Base-by-base conservation (phyloP, 1,284 basidiomycete genomes). In the Heterobasidion annosum region DNA sequence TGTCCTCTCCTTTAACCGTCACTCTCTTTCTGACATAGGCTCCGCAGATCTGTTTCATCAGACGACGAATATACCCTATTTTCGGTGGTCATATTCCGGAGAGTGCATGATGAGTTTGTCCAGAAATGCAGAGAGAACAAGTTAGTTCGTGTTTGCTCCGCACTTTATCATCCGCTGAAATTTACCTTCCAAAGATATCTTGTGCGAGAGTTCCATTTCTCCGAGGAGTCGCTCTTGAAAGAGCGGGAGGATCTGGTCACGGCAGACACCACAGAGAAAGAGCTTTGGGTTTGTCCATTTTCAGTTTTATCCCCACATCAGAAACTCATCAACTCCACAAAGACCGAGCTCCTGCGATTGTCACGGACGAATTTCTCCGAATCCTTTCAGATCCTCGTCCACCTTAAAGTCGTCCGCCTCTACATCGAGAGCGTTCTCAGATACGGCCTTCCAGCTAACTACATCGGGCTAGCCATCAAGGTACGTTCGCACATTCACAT, bases 361-460 rank as follows among this genome's bases (percentile, higher is more conserved):
- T 85, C 94, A 34, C 79, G 97, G 58, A 97, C 92, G 57, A 98
- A 97, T 73, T 99, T 99, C 68, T 95, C 93, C 6, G 97, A 99
- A 71, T 85, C 95, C 2, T 95, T 95, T 74, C 93, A 99, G 70
- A 80, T 96, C 35, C 78, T 98, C 16, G 88, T 95, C 1, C 97
- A 99, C 66, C 76, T 99, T 59, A 98, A 99, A 72, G 81, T 98
- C 54, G 70, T 98, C 19, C 84, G 93, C 32, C 76, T 96, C 9
- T 98, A 94, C 64, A 87, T 97, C 13, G 97, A 99, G 73, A 96
- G 92, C 59, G 95, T 98, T 12, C 78, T 99, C 45, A 81, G 96
- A 59, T 99, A 96, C 67, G 97, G 97, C 58, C 75, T 99, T 34
- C 97, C 97, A 1, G 91, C 96, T 2, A 88, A 93, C 63, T 99